Evolutionary conservation across 2,329 filamentous ascomycete genomes (phyloP), one percentile per base, ranked within the genome.

Genomic region (Penicillium palitans): DNA sequence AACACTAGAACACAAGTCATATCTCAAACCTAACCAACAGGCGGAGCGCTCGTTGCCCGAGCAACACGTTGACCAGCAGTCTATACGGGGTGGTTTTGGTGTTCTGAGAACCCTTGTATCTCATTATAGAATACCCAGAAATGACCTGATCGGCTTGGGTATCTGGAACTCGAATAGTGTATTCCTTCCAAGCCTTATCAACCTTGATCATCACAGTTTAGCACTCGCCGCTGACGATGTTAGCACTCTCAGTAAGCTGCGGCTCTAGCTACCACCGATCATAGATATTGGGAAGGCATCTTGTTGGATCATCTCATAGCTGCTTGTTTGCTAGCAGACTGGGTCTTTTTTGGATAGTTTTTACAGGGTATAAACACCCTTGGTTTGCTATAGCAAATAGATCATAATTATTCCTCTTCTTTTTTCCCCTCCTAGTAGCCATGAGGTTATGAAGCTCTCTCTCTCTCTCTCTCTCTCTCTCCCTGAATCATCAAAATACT

Each of bases 81-180:
- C 10, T 12, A 12, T 76, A 76, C 3, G 58, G 51, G 2, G 27
- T 37, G 0, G 39, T 46, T 21, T 64, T 33, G 0, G 31, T 46
- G 25, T 64, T 59, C 2, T 62, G 33, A 15, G 49, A 57, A 29
- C 70, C 65, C 19, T 66, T 64, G 62, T 80, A 79, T 0, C 74
- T 72, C 24, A 87, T 69, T 4, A 78, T 72, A 1, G 81, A 83
- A 44, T 78, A 75, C 1, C 80, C 83, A 10, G 76, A 74, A 31
- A 87, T 29, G 44, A 85, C 76, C 68, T 87, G 84, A 10, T 80
- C 9, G 27, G 27, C 27, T 4, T 29, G 74, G 10, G 74, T 71
- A 24, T 81, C 78, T 27, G 81, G 78, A 31, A 83, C 74, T 3
- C 85, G 82, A 33, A 80, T 76, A 0, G 71, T 75, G 64, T 80